Percentiles rank a stretch among this genome's conserved stretches.
These are phyloP conservation scores for Fusarium continuum DNA, from an alignment of 2,329 filamentous ascomycete species.

Conservation along the genomic window DNA sequence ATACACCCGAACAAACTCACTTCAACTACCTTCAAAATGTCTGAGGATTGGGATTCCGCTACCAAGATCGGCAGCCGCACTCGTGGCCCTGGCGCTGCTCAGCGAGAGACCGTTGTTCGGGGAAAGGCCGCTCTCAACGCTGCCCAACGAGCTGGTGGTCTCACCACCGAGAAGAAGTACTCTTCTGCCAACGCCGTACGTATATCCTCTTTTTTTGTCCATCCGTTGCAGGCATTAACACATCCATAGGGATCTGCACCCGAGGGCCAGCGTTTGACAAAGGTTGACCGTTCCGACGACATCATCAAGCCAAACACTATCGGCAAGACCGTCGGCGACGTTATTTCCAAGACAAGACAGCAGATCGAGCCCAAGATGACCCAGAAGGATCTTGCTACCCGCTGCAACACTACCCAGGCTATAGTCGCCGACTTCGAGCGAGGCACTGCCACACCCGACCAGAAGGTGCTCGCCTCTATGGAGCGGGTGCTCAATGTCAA, in stretches of 20 bases:
- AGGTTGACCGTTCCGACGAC: slow-evolving; percentile 96
- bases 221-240: slow-evolving; percentile 22
- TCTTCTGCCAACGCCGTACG: slow-evolving; percentile 73
- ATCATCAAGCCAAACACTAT: slow-evolving; percentile 97
- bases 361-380: slow-evolving; percentile 94
- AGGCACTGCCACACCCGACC: slow-evolving; percentile 79
- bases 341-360: slow-evolving; percentile 81
- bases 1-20: slow-evolving; percentile 38
- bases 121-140: slow-evolving; percentile 88
- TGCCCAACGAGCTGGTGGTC: slow-evolving; percentile 79
- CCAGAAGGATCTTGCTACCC: slow-evolving; percentile 85
- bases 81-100: slow-evolving; percentile 69
- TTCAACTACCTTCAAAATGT: slow-evolving; percentile 62
- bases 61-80: slow-evolving; percentile 95
- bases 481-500: slow-evolving; percentile 89
- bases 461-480: slow-evolving; percentile 81
- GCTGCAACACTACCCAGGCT: slow-evolving; percentile 85
- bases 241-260: slow-evolving; percentile 41
- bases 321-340: slow-evolving; percentile 80
- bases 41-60: slow-evolving; percentile 81
- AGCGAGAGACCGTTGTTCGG: slow-evolving; percentile 88
- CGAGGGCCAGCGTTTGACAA: slow-evolving; percentile 95
- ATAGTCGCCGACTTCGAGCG: slow-evolving; percentile 88
- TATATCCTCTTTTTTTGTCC: background rate
- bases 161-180: slow-evolving; percentile 92